A percentile compares a stretch with the other conserved stretches of the same genome.
Evolutionary conservation across 2,329 filamentous ascomycete genomes (phyloP).

Genomic region (Rutstroemia sp.): DNA sequence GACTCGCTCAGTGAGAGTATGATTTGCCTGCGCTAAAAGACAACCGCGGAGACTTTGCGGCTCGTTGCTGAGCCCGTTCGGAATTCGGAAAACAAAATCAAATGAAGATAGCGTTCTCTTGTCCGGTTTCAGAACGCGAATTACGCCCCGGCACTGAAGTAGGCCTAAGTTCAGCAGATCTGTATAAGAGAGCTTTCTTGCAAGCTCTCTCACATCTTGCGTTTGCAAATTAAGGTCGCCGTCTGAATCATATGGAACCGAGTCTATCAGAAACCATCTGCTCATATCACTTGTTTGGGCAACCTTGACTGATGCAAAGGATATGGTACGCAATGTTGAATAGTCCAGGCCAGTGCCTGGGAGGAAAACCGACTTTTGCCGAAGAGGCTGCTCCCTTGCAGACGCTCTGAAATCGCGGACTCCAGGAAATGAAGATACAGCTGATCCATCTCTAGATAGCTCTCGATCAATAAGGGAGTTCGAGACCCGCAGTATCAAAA

Average conservation of each 20-base stretch:
- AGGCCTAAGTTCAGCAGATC: not conserved
- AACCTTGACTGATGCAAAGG: not conserved
- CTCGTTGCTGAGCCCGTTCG: not conserved
- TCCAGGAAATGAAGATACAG: not conserved
- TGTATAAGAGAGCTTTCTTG: conserved; percentile 5
- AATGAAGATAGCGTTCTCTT: not conserved
- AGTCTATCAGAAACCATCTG: conserved; percentile 3
- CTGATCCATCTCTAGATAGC: not conserved
- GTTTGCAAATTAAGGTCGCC: conserved; percentile 1
- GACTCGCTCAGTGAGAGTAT: conserved; percentile 14
- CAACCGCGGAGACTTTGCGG: not conserved
- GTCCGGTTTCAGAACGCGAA: not conserved
- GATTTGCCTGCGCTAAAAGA: not conserved
- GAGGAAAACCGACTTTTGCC: conserved; percentile 1
- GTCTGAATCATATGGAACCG: conserved; percentile 2
- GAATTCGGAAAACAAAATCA: not conserved
- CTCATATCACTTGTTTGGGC: not conserved
- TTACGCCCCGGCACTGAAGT: conserved; percentile 3
- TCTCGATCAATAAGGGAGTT: conserved; percentile 5
- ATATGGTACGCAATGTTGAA: not conserved
- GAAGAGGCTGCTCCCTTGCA: not conserved
- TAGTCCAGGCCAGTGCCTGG: not conserved
- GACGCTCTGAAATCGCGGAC: not conserved
- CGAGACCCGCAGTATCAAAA: conserved; percentile 4
- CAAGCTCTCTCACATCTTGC: conserved; percentile 4